A percentile compares a stretch with the other conserved stretches of the same genome.
Evolutionary conservation across 1,284 basidiomycete species (phyloP).

Genomic region (Boletus sp.): DNA sequence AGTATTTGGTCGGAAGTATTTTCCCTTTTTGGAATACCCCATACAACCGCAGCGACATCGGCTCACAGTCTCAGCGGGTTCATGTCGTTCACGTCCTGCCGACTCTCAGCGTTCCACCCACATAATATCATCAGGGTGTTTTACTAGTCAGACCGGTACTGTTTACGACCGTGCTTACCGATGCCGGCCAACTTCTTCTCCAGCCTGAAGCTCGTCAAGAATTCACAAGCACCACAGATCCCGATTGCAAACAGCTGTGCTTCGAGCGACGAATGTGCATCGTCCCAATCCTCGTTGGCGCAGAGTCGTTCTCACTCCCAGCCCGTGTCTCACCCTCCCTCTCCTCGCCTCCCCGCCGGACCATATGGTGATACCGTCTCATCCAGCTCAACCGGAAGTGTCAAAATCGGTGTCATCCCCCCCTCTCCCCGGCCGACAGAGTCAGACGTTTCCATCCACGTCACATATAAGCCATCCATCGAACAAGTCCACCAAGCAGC

Average conservation of each 20-base stretch:
- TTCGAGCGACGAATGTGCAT: slow-evolving; percentile 9
- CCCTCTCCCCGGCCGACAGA: slow-evolving; percentile 31
- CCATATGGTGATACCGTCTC: slow-evolving; percentile 18
- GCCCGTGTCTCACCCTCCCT: slow-evolving; percentile 33
- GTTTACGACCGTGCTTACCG: neutral
- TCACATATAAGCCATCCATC: slow-evolving; percentile 15
- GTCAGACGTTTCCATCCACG: slow-evolving; percentile 22
- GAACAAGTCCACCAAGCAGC: slow-evolving; percentile 28
- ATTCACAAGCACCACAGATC: slow-evolving; percentile 20
- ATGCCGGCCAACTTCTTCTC: slow-evolving; percentile 57
- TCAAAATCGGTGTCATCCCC: slow-evolving; percentile 38
- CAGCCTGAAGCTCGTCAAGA: slow-evolving; percentile 54
- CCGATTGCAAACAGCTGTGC: neutral
- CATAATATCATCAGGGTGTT: neutral
- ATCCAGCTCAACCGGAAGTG: slow-evolving; percentile 34
- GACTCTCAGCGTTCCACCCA: neutral
- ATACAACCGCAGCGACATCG: neutral
- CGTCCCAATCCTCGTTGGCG: slow-evolving; percentile 3
- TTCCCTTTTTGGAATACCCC: neutral
- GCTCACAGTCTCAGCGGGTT: neutral
- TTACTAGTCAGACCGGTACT: neutral
- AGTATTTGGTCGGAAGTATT: neutral
- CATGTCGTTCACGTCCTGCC: slow-evolving; percentile 6
- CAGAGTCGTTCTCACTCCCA: slow-evolving; percentile 29
- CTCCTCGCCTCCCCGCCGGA: slow-evolving; percentile 13